Evolutionary conservation across 768 basidiomycete genomes (phyloP), one percentile per base, ranked within the genome.

Genomic region (Boletus bicolor): DNA sequence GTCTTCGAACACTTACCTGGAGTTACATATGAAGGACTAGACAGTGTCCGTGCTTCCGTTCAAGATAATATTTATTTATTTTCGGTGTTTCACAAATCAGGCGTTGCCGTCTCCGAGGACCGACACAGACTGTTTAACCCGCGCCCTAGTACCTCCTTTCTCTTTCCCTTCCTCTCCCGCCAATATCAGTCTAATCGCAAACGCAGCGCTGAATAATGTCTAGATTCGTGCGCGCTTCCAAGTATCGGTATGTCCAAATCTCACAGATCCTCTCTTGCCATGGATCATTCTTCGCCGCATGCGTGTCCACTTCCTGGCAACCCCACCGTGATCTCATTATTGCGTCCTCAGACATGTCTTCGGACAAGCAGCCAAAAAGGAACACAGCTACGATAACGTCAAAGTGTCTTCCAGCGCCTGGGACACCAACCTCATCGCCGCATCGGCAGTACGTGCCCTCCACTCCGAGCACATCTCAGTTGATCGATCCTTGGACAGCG

Each of bases 381-480:
- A 93, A 69, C 78, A 89, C 62, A 75, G 82, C 21, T 72, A 86
- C 58, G 91, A 93, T 69, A 94, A 93, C 59, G 76, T 93, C 62
- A 93, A 93, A 71, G 80, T 93, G 17, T 87, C 91, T 47, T 87
- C 84, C 72, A 91, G 85, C 62, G 94, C 96, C 9, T 98, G 93
- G 93, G 96, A 98, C 71, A 98, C 96, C 43, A 96, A 98, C 70
- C 75, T 98, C 58, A 78, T 97, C 60, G 80, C 89, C 57, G 90
- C 92, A 11, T 93, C 92, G 60, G 86, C 80, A 43, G 90, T 93
- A 69, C 32, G 58, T 51, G 44, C 44, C 49, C 54, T 51, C 50
- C 7, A 12, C 3, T 4, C 8, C n/a, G 9, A 35, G 14, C 48
- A 32, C 43, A 26, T 8, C 1, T 14, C 38, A 15, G 5, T 37